These are phyloP conservation scores for Xylaria longipes DNA, from an alignment of 495 filamentous ascomycete genomes.

Conservation along the genomic window DNA sequence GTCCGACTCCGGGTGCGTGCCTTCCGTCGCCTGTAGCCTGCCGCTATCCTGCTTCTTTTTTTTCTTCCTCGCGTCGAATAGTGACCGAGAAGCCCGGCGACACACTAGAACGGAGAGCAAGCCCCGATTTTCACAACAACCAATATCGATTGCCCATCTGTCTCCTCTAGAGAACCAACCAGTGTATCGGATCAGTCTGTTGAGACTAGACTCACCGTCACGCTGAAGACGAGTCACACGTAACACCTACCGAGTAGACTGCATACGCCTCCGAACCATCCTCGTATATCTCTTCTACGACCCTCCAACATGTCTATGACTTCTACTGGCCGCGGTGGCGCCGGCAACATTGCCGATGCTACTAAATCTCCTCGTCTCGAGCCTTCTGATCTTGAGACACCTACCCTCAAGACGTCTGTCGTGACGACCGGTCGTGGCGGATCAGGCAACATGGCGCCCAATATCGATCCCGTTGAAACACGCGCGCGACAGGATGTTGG, in stretches of 20 bases:
- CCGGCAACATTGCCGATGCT: constrained; percentile 76
- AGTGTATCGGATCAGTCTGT: not conserved
- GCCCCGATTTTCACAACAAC: not conserved
- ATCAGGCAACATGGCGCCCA: constrained; percentile 74
- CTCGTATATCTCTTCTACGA: not conserved
- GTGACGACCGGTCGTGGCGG: constrained; percentile 79
- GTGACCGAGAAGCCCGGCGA: not conserved
- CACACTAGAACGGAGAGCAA: not conserved
- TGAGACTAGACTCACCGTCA: not conserved
- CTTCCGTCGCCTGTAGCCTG: not conserved
- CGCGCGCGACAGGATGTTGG: constrained; percentile 83
- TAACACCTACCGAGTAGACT: not conserved
- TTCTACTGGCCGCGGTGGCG: constrained; percentile 60
- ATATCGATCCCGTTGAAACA: constrained; percentile 71
- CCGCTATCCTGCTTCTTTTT: not conserved
- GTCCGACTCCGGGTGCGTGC: not conserved
- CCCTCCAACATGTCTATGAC: constrained; percentile 34
- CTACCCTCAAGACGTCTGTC: constrained; percentile 78
- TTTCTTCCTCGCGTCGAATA: not conserved
- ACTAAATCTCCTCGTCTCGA: constrained; percentile 54
- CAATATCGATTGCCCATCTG: not conserved
- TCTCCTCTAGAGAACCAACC: not conserved
- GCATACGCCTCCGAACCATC: not conserved
- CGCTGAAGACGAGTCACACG: not conserved
- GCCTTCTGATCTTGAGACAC: constrained; percentile 74